phyloP scores from a whole-genome alignment of 345 rosid genomes.

The Kandelia obovata region DNA sequence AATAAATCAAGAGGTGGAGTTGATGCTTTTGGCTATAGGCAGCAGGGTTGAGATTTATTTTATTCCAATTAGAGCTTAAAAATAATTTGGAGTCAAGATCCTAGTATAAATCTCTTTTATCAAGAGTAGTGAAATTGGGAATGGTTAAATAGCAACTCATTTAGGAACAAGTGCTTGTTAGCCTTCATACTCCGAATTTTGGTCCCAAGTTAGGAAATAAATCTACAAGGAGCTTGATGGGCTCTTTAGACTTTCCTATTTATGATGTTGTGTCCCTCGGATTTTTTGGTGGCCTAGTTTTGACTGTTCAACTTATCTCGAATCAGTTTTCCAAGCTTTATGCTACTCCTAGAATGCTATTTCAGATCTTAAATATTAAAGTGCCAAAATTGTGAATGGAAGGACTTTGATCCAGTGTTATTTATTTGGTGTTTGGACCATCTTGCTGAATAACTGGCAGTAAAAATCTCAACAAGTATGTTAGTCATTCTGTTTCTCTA shows the following conservation, averaged over 20 bases:
- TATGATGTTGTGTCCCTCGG: background rate
- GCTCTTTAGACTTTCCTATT: background rate
- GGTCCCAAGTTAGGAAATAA: constrained; percentile 1
- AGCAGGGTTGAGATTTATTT: background rate
- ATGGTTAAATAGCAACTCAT: background rate
- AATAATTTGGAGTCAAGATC: background rate
- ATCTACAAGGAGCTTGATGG: background rate
- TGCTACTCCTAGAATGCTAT: background rate
- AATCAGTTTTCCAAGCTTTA: background rate
- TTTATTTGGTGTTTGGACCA: background rate
- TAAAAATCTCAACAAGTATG: too few species aligned
- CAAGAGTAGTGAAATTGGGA: background rate
- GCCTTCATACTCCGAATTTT: constrained; percentile 15
- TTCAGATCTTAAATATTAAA: background rate
- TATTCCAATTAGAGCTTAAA: constrained; percentile 1
- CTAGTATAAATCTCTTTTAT: background rate
- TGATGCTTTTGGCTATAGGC: background rate
- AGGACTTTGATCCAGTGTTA: background rate
- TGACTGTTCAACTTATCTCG: background rate
- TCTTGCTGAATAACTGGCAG: background rate
- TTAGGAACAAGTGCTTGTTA: background rate
- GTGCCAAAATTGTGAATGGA: too few species aligned
- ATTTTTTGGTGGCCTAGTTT: background rate
- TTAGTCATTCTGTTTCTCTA: background rate
- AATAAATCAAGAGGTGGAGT: too few species aligned